Base-by-base conservation (phyloP, 2,329 filamentous ascomycete genomes). In the Sarocladiaceae sp. region DNA sequence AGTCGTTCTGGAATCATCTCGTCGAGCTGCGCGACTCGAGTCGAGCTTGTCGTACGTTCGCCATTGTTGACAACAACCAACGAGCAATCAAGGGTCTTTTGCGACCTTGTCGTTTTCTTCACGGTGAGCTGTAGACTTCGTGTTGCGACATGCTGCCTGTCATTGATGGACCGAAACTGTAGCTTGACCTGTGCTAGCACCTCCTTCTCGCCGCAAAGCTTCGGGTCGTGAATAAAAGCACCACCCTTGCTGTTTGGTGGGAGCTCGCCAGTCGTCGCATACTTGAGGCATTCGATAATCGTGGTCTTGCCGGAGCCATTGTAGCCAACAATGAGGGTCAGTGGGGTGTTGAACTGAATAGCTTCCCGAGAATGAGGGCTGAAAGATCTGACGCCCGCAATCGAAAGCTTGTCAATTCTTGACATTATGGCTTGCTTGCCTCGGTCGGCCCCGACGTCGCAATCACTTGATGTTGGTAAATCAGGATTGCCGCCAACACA, bases 301-400 rank as follows among this genome's bases (percentile, higher is more conserved):
- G 94, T 97, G 10, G 94, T 99, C 74, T 99, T 99, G 56, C 94
- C 94, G 1, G 93, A 97, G 52, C 94, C 94, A 73, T 99, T 99
- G 71, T 91, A 90, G 54, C 94, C 94, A 54, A 99, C 95, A 60
- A 99, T 99, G 56, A 99, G 80, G 12, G 94, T 99, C 53, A 99
- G 79, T 23, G 94, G 95, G 1, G 89, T 87, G 58, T 91, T 85
- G 68, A 99, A 97, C 60, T 87, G 80, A 56, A 97, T 96, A 33
- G 82, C 86, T 71, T 97, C 88, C 58, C 80, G 80, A 54, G 79
- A 76, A 39, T 78, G 77, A 58, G 88, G 87, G 68, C 87, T 88
- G 67, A 97, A 97, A 53, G 93, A 97, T 60, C 93, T 90, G 59
- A 82, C 71, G 59, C 91, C 93, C 65, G 84, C 74, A 57, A 97